Evolutionary conservation across 495 filamentous ascomycete species (phyloP).

Genomic region (Aspergillus indologenus): DNA sequence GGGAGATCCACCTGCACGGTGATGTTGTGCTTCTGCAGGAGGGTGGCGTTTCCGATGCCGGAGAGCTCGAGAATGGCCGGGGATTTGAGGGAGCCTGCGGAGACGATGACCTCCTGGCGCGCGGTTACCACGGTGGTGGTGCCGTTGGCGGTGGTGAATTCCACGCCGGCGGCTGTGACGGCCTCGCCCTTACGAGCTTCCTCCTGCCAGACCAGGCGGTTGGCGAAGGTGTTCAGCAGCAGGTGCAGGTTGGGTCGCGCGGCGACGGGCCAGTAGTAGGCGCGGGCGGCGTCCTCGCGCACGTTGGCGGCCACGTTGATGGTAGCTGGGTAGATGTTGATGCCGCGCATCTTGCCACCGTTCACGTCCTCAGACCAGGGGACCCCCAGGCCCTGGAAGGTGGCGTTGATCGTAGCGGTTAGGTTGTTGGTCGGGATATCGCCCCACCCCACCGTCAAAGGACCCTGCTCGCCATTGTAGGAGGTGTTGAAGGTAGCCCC

Average conservation of each 20-base stretch:
- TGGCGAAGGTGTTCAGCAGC: slow-evolving; percentile 30
- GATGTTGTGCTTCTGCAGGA: slow-evolving; percentile 37
- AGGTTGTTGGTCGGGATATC: slow-evolving; percentile 20
- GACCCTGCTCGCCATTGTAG: slow-evolving; percentile 21
- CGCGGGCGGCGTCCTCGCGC: slow-evolving; percentile 51
- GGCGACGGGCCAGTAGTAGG: slow-evolving; percentile 43
- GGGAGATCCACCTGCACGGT: slow-evolving; percentile 37
- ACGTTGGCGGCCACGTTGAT: slow-evolving; percentile 44
- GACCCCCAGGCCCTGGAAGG: slow-evolving; percentile 30
- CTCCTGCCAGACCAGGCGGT: too few relatives aligned
- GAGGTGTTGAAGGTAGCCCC: slow-evolving; percentile 18
- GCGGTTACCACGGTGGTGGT: slow-evolving; percentile 39
- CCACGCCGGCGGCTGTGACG: slow-evolving; percentile 27
- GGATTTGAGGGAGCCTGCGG: slow-evolving; percentile 55
- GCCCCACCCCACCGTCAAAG: slow-evolving; percentile 31
- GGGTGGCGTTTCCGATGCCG: slow-evolving; percentile 49
- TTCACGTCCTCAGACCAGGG: slow-evolving; percentile 37
- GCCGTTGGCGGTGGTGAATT: slow-evolving; percentile 18
- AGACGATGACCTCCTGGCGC: slow-evolving; percentile 55
- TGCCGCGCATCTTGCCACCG: slow-evolving; percentile 37
- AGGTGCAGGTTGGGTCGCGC: slow-evolving; percentile 31
- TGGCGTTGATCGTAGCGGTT: slow-evolving; percentile 13
- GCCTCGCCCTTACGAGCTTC: slow-evolving; percentile 34
- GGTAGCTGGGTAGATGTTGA: slow-evolving; percentile 38
- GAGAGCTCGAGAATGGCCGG: slow-evolving; percentile 60